Base-by-base conservation (phyloP, 2,329 filamentous ascomycete genomes). In the Celoporthe dispersa region DNA sequence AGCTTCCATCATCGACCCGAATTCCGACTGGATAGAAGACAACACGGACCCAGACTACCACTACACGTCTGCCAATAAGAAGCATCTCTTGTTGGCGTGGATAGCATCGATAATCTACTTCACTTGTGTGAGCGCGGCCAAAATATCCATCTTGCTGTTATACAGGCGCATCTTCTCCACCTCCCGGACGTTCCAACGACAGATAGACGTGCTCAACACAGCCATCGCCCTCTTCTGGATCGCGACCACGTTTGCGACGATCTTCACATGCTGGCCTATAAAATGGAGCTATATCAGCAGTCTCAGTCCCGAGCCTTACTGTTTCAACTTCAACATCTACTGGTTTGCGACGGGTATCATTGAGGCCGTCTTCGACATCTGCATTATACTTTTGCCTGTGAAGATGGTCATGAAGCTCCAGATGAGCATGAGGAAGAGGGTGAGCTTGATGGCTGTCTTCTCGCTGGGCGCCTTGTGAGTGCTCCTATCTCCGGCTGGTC, bases 101-200 rank as follows among this genome's bases (percentile, higher is more conserved):
- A 67, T 73, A 33, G 71, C 73, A 16, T 73, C 77, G 2, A 69
- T 78, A 11, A 70, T 79, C 8, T 80, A 80, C 63, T 78, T 78
- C 35, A 75, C 74, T 9, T 74, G 78, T 5, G 70, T 76, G 0
- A 70, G 72, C 9, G 64, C 77, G 1, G 76, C 78, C 1, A 80
- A 80, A 66, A 66, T 79, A 0, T 78, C 76, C 0, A 77, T 80
- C 28, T 65, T 80, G 7, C 72, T 76, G 53, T 74, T 80, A 68
- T 80, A 80, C 70, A 70, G 75, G 11, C 75, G 76, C 31, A 76
- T 80, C 31, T 80, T 80, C 67, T 73, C 71, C 55, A 66, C 75
- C 14, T 75, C 70, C 60, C 25, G 25, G 0, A 60, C 70, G 4
- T 78, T 79, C 55, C 74, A 76, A 19, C 69, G 69, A 3, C 75